Base-by-base conservation (phyloP, 2,329 filamentous ascomycete genomes). In the Colletotrichum limetticola region DNA sequence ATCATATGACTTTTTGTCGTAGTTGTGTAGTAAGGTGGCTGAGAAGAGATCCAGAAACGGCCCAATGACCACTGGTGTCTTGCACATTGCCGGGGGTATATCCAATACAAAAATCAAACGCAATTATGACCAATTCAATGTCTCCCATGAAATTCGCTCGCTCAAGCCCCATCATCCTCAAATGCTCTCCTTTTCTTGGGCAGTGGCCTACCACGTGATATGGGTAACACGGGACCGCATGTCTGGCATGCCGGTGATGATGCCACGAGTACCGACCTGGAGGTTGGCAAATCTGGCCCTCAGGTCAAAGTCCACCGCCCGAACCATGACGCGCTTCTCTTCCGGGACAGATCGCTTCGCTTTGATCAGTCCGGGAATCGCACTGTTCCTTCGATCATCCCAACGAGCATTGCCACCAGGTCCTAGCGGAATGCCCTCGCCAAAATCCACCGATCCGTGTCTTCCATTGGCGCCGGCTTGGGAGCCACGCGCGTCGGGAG, bases 241-340 rank as follows among this genome's bases (percentile, higher is more conserved):
- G 75, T 91, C 88, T 1, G 80, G 81, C 66, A 83, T 79, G 0
- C 85, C 87, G 1, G 84, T 83, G 5, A 82, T 83, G n/a, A 88
- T 78, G 7, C 86, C 86, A 53, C 89, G 82, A 9, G 88, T 88
- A n/a, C 89, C 89, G 37, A 90, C 88, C 72, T 85, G 81, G 30
- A 91, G 79, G 11, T 82, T 80, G 5, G 89, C 89, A 66, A 81
- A 82, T 58, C 86, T 85, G 61, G 85, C 82, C 37, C 87, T 85
- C 60, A 91, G 82, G 76, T 91, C 86, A 76, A 91, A 91, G 74
- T 90, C 86, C 24, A 89, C 88, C 0, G 86, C 81, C 68, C 86
- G 84, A 58, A 91, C 84, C 84, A 90, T 90, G 68, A 91, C 83
- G 11, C 89, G 86, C 77, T 83, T 88, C 69, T 88, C 84, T 71